phyloP scores from a whole-genome alignment of 2,329 filamentous ascomycete genomes.

The Phaeoacremonium minimum region DNA sequence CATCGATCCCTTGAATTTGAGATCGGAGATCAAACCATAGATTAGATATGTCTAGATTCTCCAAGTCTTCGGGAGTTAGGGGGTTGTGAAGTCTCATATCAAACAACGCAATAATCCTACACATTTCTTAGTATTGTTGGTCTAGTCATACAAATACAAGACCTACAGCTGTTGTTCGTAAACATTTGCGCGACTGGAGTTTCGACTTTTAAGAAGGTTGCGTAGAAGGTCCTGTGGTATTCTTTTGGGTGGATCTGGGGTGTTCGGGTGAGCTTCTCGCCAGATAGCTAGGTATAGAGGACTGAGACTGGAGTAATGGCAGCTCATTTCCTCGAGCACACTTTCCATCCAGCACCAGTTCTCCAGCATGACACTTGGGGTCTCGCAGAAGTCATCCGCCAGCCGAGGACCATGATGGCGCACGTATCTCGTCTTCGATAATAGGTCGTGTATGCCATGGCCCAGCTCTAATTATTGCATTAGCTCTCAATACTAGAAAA shows the following conservation, averaged over 20 bases:
- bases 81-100: no score
- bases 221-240: slow-evolving; percentile 13
- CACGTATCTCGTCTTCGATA: background rate
- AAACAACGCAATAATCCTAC: no score
- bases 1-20: no score
- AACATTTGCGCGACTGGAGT: slow-evolving; percentile 8
- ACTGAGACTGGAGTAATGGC: slow-evolving; percentile 12
- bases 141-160: no score
- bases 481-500: no score
- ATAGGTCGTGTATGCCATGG: slow-evolving; percentile 33
- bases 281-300: slow-evolving; percentile 30
- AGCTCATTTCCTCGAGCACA: slow-evolving; percentile 1
- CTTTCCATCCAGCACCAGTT: slow-evolving; percentile 4
- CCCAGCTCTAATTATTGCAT: no score
- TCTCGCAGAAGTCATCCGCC: background rate
- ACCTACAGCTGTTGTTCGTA: slow-evolving; percentile 14
- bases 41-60: no score
- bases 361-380: slow-evolving; percentile 2
- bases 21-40: no score
- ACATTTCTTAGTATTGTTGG: no score
- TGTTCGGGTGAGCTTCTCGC: slow-evolving; percentile 16
- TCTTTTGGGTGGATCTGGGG: slow-evolving; percentile 6
- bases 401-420: slow-evolving; percentile 1
- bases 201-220: slow-evolving; percentile 7
- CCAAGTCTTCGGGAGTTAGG: no score